Percentiles rank a stretch among this genome's conserved stretches.
These are phyloP conservation scores for Aristolochia fimbriata DNA, from an alignment of 164 flowering plant genomes.

Conservation along the genomic window DNA sequence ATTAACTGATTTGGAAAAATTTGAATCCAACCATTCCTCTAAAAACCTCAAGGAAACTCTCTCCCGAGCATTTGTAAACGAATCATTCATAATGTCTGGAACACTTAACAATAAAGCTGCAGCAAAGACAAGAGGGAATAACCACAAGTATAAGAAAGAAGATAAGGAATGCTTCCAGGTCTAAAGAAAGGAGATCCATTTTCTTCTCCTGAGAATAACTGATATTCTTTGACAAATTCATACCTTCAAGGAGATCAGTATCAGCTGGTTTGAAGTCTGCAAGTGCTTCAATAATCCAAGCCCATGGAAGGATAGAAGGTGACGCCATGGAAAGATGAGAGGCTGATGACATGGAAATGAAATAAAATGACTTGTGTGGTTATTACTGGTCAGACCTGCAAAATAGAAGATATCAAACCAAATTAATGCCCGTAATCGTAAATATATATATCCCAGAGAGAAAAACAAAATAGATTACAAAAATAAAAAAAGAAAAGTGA, in stretches of 20 bases:
- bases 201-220: too few species aligned
- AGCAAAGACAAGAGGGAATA: not conserved
- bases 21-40: not conserved
- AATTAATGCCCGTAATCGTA: too few species aligned
- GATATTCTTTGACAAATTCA: not conserved
- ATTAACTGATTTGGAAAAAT: not conserved
- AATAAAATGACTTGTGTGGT: too few species aligned
- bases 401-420: too few species aligned
- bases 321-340: slow-evolving; percentile 28
- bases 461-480: too few species aligned
- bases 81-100: not conserved
- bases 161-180: not conserved
- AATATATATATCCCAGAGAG: too few species aligned
- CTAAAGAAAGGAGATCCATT: not conserved
- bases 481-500: too few species aligned
- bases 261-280: not conserved
- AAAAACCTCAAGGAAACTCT: not conserved
- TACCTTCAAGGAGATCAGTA: not conserved
- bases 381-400: too few species aligned
- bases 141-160: not conserved
- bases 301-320: slow-evolving; percentile 19
- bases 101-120: not conserved
- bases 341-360: too few species aligned
- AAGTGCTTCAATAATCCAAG: not conserved
- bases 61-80: not conserved